phyloP scores from a whole-genome alignment of 139 green algal genomes.

The Closterium sp. region DNA sequence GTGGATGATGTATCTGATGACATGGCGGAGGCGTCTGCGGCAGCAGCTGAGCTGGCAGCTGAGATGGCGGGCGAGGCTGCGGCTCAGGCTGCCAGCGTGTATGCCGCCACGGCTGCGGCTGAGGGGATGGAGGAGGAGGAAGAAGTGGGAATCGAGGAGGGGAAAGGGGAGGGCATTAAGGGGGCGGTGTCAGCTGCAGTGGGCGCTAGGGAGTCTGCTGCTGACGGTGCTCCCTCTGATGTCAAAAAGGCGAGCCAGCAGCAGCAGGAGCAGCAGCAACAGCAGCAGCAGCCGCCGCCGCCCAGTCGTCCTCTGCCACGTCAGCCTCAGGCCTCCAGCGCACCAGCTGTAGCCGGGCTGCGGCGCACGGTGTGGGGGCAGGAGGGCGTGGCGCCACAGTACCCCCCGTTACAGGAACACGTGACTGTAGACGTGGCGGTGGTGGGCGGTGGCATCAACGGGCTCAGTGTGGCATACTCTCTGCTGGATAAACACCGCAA shows the following conservation, averaged over 20 bases:
- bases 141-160: background rate
- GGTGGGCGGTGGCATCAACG: conserved; percentile 32
- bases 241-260: background rate
- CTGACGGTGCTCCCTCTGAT: background rate
- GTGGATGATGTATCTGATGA: background rate
- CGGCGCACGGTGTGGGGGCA: conserved; percentile 33
- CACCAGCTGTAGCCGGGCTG: conserved; percentile 9
- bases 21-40: background rate
- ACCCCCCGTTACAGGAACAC: conserved; percentile 2
- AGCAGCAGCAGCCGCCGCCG: background rate
- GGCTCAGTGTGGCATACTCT: conserved; percentile 33
- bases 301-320: too few relatives aligned
- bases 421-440: conserved; percentile 34
- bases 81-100: background rate
- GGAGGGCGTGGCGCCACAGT: conserved; percentile 14
- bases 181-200: background rate
- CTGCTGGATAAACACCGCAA: conserved; percentile 2
- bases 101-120: background rate
- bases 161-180: background rate
- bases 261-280: too few relatives aligned
- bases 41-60: background rate
- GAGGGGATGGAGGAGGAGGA: background rate
- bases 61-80: background rate
- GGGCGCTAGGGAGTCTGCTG: background rate
- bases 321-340: background rate